Evolutionary conservation across 139 green algal species (phyloP).

Genomic region (Chlamydomonas applanata): DNA sequence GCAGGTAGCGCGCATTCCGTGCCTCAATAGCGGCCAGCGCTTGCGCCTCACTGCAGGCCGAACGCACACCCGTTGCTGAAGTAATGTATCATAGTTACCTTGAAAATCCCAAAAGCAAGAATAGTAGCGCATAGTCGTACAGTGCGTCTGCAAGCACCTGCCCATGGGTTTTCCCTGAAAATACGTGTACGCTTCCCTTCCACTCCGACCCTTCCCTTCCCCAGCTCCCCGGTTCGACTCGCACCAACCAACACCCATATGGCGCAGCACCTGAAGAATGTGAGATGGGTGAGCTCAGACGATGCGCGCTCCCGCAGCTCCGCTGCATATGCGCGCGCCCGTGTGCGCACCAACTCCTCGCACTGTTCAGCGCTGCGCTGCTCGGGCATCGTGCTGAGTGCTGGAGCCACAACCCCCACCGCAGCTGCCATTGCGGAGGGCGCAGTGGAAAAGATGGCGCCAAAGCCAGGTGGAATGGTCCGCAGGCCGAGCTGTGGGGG

Average conservation of each 20-base stretch:
- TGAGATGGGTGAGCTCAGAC: background rate
- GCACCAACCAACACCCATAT: background rate
- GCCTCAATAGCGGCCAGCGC: constrained; percentile 10
- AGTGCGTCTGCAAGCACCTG: too few relatives aligned
- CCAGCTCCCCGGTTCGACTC: too few relatives aligned
- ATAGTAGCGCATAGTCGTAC: too few relatives aligned
- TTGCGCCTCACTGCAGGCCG: background rate
- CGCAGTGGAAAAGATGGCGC: constrained; percentile 24
- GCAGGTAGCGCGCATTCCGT: constrained; percentile 12
- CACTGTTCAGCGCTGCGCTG: background rate
- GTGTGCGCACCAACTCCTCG: constrained; percentile 5
- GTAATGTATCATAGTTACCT: too few relatives aligned
- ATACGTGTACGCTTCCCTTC: too few relatives aligned
- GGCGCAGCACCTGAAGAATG: background rate
- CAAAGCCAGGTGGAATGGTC: constrained; percentile 46
- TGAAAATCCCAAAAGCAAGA: too few relatives aligned
- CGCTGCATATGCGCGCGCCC: background rate
- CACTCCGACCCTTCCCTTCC: too few relatives aligned
- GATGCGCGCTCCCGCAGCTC: constrained; percentile 39
- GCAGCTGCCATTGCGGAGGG: background rate
- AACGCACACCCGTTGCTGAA: too few relatives aligned
- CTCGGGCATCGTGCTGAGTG: too few relatives aligned
- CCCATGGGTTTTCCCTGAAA: too few relatives aligned
- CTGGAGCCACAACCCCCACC: too few relatives aligned
- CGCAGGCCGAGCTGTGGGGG: constrained; percentile 41